These are phyloP conservation scores for Coccomyxa sp. DNA, from an alignment of 139 green algal species.

Conservation along the genomic window DNA sequence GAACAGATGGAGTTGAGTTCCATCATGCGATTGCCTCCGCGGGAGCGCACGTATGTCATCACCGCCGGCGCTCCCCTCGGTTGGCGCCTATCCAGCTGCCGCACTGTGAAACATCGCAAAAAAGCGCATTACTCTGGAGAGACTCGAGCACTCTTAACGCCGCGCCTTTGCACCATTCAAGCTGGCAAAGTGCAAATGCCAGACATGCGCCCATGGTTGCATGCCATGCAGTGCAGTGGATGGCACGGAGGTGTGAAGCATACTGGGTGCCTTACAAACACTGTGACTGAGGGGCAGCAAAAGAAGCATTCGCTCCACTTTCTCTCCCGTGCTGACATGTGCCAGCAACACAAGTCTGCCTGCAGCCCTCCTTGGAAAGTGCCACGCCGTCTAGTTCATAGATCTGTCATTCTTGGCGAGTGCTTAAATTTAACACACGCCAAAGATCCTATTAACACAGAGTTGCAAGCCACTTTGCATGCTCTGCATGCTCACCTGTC, in stretches of 20 bases:
- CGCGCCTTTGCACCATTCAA: too few relatives aligned
- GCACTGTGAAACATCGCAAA: neutral
- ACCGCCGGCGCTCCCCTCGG: neutral
- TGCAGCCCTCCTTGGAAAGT: neutral
- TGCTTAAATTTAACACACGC: neutral
- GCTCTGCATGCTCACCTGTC: constrained; percentile 7
- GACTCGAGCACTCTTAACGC: neutral
- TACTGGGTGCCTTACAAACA: too few relatives aligned
- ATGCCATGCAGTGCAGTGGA: too few relatives aligned
- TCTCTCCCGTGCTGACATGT: neutral
- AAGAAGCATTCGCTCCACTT: too few relatives aligned
- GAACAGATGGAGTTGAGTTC: constrained; percentile 1
- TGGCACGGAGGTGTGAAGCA: too few relatives aligned
- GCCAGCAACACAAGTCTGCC: neutral
- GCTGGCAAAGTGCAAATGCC: too few relatives aligned
- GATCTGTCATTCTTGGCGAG: neutral
- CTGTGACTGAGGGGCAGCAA: too few relatives aligned
- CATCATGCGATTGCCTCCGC: neutral
- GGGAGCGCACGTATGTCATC: neutral
- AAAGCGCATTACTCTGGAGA: neutral
- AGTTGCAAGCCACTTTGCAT: neutral
- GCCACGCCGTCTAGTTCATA: neutral
- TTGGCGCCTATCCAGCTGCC: neutral
- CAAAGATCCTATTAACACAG: neutral
- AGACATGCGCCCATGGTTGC: too few relatives aligned